Conservation (phyloP, 371 early-diverging fungal species). For the Mortierella sp. region DNA sequence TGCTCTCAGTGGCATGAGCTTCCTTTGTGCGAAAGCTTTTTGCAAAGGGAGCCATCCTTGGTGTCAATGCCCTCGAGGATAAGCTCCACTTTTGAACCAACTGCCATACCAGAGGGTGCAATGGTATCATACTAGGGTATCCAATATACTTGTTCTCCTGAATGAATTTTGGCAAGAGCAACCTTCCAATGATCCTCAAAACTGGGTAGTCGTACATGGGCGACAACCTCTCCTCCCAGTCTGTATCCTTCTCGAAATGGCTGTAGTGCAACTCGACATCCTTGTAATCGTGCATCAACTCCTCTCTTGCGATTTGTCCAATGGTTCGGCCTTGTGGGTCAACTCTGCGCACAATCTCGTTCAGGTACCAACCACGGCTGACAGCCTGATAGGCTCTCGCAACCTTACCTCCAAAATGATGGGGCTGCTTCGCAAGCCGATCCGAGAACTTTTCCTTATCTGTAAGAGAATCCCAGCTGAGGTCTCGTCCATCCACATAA, state of each 20-base stretch:
- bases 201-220: slow-evolving; percentile 61
- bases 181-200: slow-evolving; percentile 56
- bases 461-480: slow-evolving; percentile 55
- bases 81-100: slow-evolving; percentile 33
- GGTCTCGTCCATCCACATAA: slow-evolving; percentile 60
- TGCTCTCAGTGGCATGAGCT: slow-evolving; percentile 47
- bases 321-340: slow-evolving; percentile 67
- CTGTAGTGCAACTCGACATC: slow-evolving; percentile 71
- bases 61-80: slow-evolving; percentile 40
- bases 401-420: slow-evolving; percentile 62
- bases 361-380: slow-evolving; percentile 78
- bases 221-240: slow-evolving; percentile 59
- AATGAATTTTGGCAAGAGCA: slow-evolving; percentile 61
- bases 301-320: slow-evolving; percentile 67
- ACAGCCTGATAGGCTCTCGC: slow-evolving; percentile 74
- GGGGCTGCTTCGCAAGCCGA: slow-evolving; percentile 69
- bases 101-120: slow-evolving; percentile 31
- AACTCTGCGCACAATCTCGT: slow-evolving; percentile 76
- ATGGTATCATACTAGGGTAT: slow-evolving; percentile 21
- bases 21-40: slow-evolving; percentile 37
- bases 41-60: slow-evolving; percentile 40
- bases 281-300: slow-evolving; percentile 58
- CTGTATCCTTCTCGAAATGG: slow-evolving; percentile 38
- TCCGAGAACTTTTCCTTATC: slow-evolving; percentile 55
- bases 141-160: slow-evolving; percentile 27